phyloP scores from a whole-genome alignment of 768 basidiomycete species.

The Mycena vitilis region DNA sequence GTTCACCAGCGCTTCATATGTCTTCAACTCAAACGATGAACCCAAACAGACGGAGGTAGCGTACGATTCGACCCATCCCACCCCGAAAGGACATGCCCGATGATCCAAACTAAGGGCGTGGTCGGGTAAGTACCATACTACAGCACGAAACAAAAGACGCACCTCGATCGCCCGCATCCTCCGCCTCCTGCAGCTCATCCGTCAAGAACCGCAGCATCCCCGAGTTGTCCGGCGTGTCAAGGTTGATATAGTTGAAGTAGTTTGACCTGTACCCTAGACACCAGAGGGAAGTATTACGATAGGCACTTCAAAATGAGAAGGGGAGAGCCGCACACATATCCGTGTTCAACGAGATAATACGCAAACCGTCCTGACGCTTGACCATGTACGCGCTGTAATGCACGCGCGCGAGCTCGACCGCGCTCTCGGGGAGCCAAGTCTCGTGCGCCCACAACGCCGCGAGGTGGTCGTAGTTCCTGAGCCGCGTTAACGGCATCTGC shows the following conservation, averaged over 20 bases:
- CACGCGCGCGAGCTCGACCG: conserved; percentile 65
- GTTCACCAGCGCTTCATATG: conserved; percentile 23
- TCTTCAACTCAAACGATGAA: neutral
- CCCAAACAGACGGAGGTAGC: conserved; percentile 38
- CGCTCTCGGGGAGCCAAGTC: conserved; percentile 71
- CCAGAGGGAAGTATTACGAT: too few species aligned
- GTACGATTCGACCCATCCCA: conserved; percentile 82
- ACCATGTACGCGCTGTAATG: conserved; percentile 85
- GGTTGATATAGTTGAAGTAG: conserved; percentile 83
- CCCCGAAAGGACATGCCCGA: conserved; percentile 48
- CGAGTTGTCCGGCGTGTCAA: conserved; percentile 74
- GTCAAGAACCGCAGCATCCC: conserved; percentile 85
- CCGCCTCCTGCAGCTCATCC: conserved; percentile 81
- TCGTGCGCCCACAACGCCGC: conserved; percentile 78
- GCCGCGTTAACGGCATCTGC: neutral
- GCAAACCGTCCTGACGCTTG: conserved; percentile 70
- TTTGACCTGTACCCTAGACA: conserved; percentile 53
- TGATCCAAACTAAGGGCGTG: conserved; percentile 53
- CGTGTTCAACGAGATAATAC: conserved; percentile 81
- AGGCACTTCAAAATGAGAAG: conserved; percentile 17
- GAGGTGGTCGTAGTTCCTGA: conserved; percentile 78
- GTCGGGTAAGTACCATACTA: too few species aligned
- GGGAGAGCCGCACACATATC: conserved; percentile 60
- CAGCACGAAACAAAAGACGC: too few species aligned
- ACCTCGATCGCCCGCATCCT: conserved; percentile 74